These are phyloP conservation scores for Vanderwaltozyma verrucispora DNA, from an alignment of 805 yeast genomes.

Conservation along the genomic window DNA sequence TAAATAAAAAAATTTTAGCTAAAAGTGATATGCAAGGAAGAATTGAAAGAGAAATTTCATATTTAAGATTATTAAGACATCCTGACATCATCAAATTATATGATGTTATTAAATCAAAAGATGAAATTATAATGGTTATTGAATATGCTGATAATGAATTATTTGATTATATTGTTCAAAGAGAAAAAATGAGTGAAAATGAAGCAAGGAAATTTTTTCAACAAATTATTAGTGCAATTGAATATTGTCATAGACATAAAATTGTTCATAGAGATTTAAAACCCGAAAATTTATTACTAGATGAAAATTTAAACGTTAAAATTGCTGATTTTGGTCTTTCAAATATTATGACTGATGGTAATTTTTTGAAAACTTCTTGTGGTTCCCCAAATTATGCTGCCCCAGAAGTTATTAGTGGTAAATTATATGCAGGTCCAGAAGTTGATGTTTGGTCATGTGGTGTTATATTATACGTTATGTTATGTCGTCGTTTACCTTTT, in stretches of 20 bases:
- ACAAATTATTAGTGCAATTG: conserved; percentile 93
- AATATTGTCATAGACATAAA: conserved; percentile 91
- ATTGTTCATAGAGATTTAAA: conserved; percentile 94
- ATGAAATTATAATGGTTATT: conserved; percentile 94
- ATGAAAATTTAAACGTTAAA: conserved; percentile 83
- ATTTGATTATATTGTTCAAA: conserved; percentile 89
- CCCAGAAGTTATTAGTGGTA: conserved; percentile 92
- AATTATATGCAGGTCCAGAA: conserved; percentile 94
- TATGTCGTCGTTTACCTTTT: conserved; percentile 90
- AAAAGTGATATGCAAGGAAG: conserved; percentile 97
- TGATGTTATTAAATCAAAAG: conserved; percentile 90
- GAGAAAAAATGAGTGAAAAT: conserved; percentile 84
- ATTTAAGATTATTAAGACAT: conserved; percentile 77
- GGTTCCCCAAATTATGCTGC: conserved; percentile 98
- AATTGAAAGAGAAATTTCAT: conserved; percentile 88
- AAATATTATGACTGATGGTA: conserved; percentile 96
- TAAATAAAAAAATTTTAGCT: conserved; percentile 83
- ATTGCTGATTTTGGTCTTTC: conserved; percentile 95
- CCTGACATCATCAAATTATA: conserved; percentile 93
- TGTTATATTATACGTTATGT: conserved; percentile 88
- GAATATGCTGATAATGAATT: conserved; percentile 95
- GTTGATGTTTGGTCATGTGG: conserved; percentile 98
- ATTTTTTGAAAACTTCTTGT: conserved; percentile 86
- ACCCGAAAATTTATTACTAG: conserved; percentile 85
- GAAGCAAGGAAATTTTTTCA: conserved; percentile 92